Evolutionary conservation across 108 stramenopile species (phyloP).

Genomic region (Cyclotella choctawhatcheeana): DNA sequence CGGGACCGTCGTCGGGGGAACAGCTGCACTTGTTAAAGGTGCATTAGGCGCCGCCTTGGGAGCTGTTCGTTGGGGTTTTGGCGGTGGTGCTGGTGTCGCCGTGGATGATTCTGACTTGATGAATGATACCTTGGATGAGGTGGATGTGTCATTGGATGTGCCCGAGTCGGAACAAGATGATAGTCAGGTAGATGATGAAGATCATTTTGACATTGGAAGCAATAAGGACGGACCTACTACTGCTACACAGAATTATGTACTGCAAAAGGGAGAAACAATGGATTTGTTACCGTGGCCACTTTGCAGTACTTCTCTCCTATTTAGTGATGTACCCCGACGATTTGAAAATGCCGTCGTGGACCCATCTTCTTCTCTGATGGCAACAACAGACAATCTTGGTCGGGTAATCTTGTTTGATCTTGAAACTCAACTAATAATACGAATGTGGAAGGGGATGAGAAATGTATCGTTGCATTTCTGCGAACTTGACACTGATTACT

Average conservation of each 20-base stretch:
- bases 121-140: conserved; percentile 18
- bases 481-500: conserved; percentile 44
- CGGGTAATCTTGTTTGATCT: conserved; percentile 78
- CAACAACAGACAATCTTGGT: conserved; percentile 76
- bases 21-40: conserved; percentile 60
- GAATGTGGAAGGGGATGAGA: conserved; percentile 89
- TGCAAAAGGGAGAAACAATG: background rate
- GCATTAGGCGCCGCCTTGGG: conserved; percentile 57
- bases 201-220: background rate
- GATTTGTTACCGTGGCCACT: conserved; percentile 47
- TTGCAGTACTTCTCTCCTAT: conserved; percentile 38
- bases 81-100: conserved; percentile 21
- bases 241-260: background rate
- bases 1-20: conserved; percentile 53
- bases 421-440: conserved; percentile 71
- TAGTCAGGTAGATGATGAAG: conserved; percentile 3
- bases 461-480: conserved; percentile 74
- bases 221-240: background rate
- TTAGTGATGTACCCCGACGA: conserved; percentile 76
- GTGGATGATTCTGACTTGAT: background rate
- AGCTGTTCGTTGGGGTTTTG: conserved; percentile 58
- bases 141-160: conserved; percentile 40
- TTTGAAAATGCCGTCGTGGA: conserved; percentile 69
- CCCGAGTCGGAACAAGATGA: conserved; percentile 10
- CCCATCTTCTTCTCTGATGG: conserved; percentile 70